Base-by-base conservation (phyloP, 169 alveolate genomes). In the Cryptosporidium canis region DNA sequence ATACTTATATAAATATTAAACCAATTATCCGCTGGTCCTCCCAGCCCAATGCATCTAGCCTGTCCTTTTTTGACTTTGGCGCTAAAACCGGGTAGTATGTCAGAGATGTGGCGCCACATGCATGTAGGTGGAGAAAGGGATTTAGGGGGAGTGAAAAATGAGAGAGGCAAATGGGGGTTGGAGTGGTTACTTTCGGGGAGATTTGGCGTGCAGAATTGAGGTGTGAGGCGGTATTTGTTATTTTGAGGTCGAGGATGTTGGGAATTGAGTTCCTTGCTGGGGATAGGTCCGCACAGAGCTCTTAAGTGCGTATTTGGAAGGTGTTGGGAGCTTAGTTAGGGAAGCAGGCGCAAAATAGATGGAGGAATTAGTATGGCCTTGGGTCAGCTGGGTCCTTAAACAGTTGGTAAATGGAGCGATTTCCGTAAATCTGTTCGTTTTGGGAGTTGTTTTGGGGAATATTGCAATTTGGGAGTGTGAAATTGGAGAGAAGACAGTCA, bases 391-490 rank as follows among this genome's bases (percentile, higher is more conserved):
- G 83, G 18, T 70, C 67, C 24, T 70, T 51, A 37, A 70, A 55
- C 12, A 70, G 67, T 31, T 70, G 44, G 24, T 35, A 70, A 31
- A 70, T 70, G 7, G 67, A 31, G 45, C 33, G 33, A 29, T 70
- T 48, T 48, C 64, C 67, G 39, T 48, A 70, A n/a, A 31, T 24
- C 11, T 31, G 21, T 70, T 70, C 67, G 14, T 70, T 55, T 29
- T 5, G 27, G n/a, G 84, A 33, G 21, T 48, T 70, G 31, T 70
- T 70, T 29, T 35, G 37, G 6, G 87, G 58, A 35, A 77, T 45
- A 18, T 58, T 18, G 56, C 87, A 77, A 27, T 77, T 77, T 16
- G 87, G 87, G 18, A 77, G 31, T 8, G 87, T 77, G 12, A 77
- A 77, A 37, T 61, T 61, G 44, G 87, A 77, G 27, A 58, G 43